Conservation (phyloP, 345 rosid species). For the Arabis alpina region DNA sequence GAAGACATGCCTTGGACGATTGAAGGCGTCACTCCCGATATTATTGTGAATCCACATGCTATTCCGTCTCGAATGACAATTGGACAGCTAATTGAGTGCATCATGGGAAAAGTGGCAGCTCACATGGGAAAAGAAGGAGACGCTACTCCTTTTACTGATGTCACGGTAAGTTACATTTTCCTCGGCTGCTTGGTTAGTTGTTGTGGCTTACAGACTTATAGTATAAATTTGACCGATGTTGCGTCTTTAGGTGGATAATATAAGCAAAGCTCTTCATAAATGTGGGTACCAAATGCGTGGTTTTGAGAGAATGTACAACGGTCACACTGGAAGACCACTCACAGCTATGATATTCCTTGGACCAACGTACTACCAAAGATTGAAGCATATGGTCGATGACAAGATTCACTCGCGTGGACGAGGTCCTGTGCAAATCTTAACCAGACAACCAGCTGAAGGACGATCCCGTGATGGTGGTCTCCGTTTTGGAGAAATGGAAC, state of each 20-base stretch:
- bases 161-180: slow-evolving; percentile 65
- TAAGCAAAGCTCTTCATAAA: slow-evolving; percentile 95
- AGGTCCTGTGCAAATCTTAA: slow-evolving; percentile 94
- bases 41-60: slow-evolving; percentile 97
- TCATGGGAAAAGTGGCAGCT: slow-evolving; percentile 99
- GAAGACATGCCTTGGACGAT: slow-evolving; percentile 99
- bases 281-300: slow-evolving; percentile 99
- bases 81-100: slow-evolving; percentile 98
- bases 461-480: slow-evolving; percentile 97
- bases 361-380: slow-evolving; percentile 93
- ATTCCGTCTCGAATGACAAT: slow-evolving; percentile 99
- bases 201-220: neutral
- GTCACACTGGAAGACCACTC: slow-evolving; percentile 92
- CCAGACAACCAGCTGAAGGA: slow-evolving; percentile 99
- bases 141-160: slow-evolving; percentile 98
- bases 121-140: slow-evolving; percentile 99
- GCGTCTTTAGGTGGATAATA: slow-evolving; percentile 79
- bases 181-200: slow-evolving; percentile 18
- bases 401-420: slow-evolving; percentile 98
- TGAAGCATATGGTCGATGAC: slow-evolving; percentile 99
- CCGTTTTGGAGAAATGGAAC: slow-evolving; percentile 97
- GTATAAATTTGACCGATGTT: slow-evolving; percentile 5
- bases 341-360: slow-evolving; percentile 94
- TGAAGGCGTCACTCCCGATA: slow-evolving; percentile 95
- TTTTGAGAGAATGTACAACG: slow-evolving; percentile 96